Conservation (phyloP, 2,329 filamentous ascomycete species). For the Botrytis galanthina region DNA sequence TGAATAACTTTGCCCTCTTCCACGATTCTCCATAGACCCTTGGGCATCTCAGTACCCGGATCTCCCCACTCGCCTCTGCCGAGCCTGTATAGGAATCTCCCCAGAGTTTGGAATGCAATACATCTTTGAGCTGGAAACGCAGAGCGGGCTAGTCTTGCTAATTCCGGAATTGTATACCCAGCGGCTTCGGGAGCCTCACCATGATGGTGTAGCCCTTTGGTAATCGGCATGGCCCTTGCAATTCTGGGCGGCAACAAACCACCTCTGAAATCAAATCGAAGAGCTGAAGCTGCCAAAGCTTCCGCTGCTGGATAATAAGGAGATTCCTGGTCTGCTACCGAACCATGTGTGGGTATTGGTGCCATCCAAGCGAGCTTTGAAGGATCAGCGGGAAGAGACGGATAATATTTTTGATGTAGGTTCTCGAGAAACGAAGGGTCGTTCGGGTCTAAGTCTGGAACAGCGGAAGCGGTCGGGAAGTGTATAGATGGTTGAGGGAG, state of each 20-base stretch:
- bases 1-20: conserved; percentile 76
- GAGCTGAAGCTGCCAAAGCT: conserved; percentile 68
- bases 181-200: conserved; percentile 88
- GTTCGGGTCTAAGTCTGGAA: conserved; percentile 76
- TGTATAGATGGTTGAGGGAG: conserved; percentile 42
- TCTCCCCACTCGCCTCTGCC: conserved; percentile 71
- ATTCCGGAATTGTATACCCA: conserved; percentile 87
- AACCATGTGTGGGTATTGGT: conserved; percentile 63
- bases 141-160: conserved; percentile 76
- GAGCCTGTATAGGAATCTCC: conserved; percentile 78
- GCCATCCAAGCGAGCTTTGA: conserved; percentile 89
- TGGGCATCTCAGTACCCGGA: conserved; percentile 64
- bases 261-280: conserved; percentile 88
- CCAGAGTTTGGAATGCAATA: conserved; percentile 86
- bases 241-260: conserved; percentile 73
- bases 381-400: conserved; percentile 79
- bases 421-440: conserved; percentile 80
- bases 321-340: conserved; percentile 64
- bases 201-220: conserved; percentile 87
- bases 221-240: conserved; percentile 70
- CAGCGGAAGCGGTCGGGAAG: conserved; percentile 45
- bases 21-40: conserved; percentile 79
- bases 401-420: conserved; percentile 92
- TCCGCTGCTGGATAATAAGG: conserved; percentile 78
- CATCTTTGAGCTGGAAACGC: conserved; percentile 84